These are phyloP conservation scores for Talaromyces sp. DNA, from an alignment of 2,329 filamentous ascomycete species.

Conservation along the genomic window DNA sequence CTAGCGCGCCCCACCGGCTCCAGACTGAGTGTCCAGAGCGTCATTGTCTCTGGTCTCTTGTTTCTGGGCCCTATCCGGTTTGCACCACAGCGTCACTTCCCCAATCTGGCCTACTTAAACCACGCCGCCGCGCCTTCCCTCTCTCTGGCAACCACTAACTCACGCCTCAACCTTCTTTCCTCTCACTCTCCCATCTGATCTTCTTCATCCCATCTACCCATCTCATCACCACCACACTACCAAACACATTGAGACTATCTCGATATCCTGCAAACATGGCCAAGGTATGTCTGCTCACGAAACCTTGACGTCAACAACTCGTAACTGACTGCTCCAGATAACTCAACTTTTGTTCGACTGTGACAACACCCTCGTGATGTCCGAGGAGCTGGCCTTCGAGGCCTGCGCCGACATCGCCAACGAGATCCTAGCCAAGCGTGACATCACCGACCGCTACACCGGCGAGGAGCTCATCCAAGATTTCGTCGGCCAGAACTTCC, in stretches of 20 bases:
- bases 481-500: slow-evolving; percentile 93
- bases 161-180: background rate
- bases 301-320: background rate
- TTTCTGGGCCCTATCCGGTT: background rate
- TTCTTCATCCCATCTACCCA: background rate
- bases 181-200: background rate
- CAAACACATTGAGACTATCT: background rate
- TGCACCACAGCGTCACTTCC: background rate
- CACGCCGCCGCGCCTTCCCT: background rate
- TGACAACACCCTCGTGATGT: slow-evolving; percentile 89
- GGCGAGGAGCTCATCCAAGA: slow-evolving; percentile 73
- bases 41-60: slow-evolving; percentile 1
- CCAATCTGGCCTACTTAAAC: slow-evolving; percentile 5
- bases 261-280: slow-evolving; percentile 18
- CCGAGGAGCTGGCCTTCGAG: slow-evolving; percentile 85
- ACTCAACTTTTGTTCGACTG: slow-evolving; percentile 68
- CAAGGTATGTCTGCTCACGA: slow-evolving; percentile 24
- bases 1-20: background rate
- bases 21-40: background rate
- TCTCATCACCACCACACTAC: background rate
- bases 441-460: slow-evolving; percentile 66
- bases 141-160: background rate
- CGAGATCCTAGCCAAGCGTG: slow-evolving; percentile 66
- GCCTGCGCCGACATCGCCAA: slow-evolving; percentile 87
- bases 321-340: slow-evolving; percentile 45